Base-by-base conservation (phyloP, 2,329 filamentous ascomycete species). In the Diaporthe vaccinii region DNA sequence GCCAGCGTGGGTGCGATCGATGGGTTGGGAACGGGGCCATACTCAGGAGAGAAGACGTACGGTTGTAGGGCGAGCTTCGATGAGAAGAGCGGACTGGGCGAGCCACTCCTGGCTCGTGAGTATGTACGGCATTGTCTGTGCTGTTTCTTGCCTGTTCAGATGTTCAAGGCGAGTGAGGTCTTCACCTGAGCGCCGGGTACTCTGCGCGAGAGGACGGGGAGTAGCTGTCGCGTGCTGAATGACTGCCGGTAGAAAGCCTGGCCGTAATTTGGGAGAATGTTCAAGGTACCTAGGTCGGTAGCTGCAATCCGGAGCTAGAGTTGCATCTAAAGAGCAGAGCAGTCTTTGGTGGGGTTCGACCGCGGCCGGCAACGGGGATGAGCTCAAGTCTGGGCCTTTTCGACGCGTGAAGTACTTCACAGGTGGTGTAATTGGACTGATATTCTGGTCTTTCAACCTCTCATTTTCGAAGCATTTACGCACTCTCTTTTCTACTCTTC, bases 41-140 rank as follows among this genome's bases (percentile, higher is more conserved):
- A n/a, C 68, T 65, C 57, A 67, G 71, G 73, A 36, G 53, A 31
- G 53, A 44, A 14, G 67, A 86, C 91, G 78, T 91, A 98, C 96
- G 55, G 94, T 95, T 46, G 91, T 91, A 5, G 97, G 97, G 65
- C 95, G 92, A 74, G 97, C 96, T 85, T 97, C 91, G 73, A 99
- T 88, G 75, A 99, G 92, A 76, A 96, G 91, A 25, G 92, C 88
- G 20, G 96, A 98, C 84, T 98, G 94, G 80, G 93, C 92, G 79
- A 98, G 94, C 94, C 95, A 99, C 86, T 96, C 93, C 85, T 98
- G 93, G 84, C 94, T 94, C 75, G 94, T 95, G 70, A 90, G 87
- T 83, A 98, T 92, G 83, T 94, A 92, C 3, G 94, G 93, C 96
- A 98, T 98, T 10, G 74, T 79, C 86, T 80, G 34, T 44, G 51